Conservation (phyloP, 2,329 filamentous ascomycete genomes). For the Calcarisporium arbuscula region DNA sequence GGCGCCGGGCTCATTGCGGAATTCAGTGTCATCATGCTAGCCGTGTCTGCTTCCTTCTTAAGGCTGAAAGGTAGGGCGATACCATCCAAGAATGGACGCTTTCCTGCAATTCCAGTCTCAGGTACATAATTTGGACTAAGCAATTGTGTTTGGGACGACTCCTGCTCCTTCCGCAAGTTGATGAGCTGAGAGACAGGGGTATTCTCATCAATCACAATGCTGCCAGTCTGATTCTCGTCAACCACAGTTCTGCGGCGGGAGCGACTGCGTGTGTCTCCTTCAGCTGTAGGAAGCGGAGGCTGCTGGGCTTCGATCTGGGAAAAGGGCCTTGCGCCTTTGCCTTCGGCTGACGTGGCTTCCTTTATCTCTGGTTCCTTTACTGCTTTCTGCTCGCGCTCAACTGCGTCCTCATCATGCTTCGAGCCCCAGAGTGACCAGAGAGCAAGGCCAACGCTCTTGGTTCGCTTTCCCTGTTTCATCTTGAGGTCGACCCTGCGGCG, state of each 20-base stretch:
- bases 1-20: conserved; percentile 28
- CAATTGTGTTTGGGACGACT: conserved; percentile 33
- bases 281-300: conserved; percentile 12
- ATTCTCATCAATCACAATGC: conserved; percentile 25
- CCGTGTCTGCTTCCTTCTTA: conserved; percentile 55
- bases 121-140: conserved; percentile 36
- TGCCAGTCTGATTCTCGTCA: conserved; percentile 44
- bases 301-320: conserved; percentile 33
- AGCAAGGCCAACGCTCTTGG: conserved; percentile 67
- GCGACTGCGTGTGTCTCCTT: conserved; percentile 29
- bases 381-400: conserved; percentile 52
- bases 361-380: conserved; percentile 27
- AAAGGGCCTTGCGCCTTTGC: conserved; percentile 35
- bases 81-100: conserved; percentile 60
- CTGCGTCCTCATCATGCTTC: conserved; percentile 75
- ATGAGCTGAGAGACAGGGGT: conserved; percentile 38
- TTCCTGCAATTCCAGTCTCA: conserved; percentile 48
- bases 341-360: conserved; percentile 32
- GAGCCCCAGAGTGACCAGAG: conserved; percentile 86
- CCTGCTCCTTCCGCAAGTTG: conserved; percentile 32
- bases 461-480: conserved; percentile 41
- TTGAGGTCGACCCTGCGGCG: conserved; percentile 48
- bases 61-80: conserved; percentile 70
- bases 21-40: conserved; percentile 63
- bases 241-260: conserved; percentile 41